A percentile compares a stretch with the other conserved stretches of the same genome.
These are phyloP conservation scores for Leucogyrophana mollusca DNA, from an alignment of 768 basidiomycete species.

Conservation along the genomic window DNA sequence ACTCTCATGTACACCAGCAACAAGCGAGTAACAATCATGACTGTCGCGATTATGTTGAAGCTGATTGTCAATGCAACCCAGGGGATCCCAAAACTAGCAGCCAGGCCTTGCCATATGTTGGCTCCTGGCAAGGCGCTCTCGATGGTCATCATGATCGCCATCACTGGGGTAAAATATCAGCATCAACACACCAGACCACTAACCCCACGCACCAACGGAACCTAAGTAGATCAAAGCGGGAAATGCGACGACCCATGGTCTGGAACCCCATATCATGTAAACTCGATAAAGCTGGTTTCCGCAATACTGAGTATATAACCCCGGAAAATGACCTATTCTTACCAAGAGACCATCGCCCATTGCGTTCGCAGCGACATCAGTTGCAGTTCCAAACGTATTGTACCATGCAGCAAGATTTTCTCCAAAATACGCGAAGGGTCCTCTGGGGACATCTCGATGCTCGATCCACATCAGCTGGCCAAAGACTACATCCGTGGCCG, in stretches of 20 bases:
- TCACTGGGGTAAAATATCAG: no score
- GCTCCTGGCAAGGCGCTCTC: no score
- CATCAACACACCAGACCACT: no score
- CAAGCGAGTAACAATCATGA: constrained; percentile 17
- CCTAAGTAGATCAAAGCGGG: constrained; percentile 22
- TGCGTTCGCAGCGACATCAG: constrained; percentile 21
- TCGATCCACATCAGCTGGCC: constrained; percentile 30
- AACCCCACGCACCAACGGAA: constrained; percentile 14
- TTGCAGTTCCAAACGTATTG: constrained; percentile 23
- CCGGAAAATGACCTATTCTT: constrained; percentile 2
- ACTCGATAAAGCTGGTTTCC: constrained; percentile 29
- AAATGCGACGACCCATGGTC: constrained; percentile 11
- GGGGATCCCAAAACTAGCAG: no score
- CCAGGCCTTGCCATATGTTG: no score
- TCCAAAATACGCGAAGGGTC: constrained; percentile 25
- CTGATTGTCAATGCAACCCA: constrained; percentile 5
- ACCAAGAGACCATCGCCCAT: constrained; percentile 32
- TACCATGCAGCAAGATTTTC: constrained; percentile 22
- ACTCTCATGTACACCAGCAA: constrained; percentile 9
- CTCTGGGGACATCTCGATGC: constrained; percentile 25
- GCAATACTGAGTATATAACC: not conserved
- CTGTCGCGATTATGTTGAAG: constrained; percentile 20
- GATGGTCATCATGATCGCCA: no score
- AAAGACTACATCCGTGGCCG: constrained; percentile 18
- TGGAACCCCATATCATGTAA: constrained; percentile 26